Evolutionary conservation across 1,284 basidiomycete genomes (phyloP).

Genomic region (Puccinia coronata): DNA sequence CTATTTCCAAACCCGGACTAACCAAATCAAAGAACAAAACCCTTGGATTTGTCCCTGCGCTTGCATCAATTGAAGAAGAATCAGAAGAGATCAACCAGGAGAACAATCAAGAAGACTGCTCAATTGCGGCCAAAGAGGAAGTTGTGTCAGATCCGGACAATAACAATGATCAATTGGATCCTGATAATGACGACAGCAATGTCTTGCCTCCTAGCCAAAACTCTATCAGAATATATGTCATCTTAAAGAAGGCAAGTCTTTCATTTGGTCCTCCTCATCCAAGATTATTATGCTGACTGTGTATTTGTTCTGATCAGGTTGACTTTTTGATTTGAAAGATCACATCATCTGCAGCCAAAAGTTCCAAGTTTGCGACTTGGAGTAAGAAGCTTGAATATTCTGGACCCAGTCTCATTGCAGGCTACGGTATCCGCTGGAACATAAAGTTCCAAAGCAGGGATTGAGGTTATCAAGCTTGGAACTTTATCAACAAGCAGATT

Average conservation of each 20-base stretch:
- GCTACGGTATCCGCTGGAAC: constrained; percentile 26
- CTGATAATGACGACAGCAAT: no score
- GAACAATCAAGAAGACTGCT: no score
- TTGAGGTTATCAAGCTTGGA: no score
- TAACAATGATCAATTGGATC: no score
- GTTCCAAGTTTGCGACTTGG: not conserved
- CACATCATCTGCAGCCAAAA: constrained; percentile 9
- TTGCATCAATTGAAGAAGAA: not conserved
- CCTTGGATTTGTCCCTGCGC: not conserved
- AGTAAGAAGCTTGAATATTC: not conserved
- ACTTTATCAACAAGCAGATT: no score
- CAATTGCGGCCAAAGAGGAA: not conserved
- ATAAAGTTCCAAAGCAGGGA: not conserved
- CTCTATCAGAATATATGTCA: not conserved
- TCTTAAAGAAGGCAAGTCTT: constrained; percentile 23
- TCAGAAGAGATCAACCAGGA: not conserved
- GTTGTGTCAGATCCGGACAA: no score
- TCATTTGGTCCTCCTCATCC: no score
- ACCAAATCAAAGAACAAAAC: not conserved
- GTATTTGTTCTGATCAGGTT: not conserved
- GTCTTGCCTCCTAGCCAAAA: not conserved
- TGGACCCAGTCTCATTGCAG: constrained; percentile 11
- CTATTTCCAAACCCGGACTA: not conserved
- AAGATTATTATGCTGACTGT: no score
- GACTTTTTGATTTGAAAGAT: constrained; percentile 7